A percentile compares a stretch with the other conserved stretches of the same genome.
These are phyloP conservation scores for Lithocarpus polystachyus DNA, from an alignment of 306 rosid species.

Conservation along the genomic window DNA sequence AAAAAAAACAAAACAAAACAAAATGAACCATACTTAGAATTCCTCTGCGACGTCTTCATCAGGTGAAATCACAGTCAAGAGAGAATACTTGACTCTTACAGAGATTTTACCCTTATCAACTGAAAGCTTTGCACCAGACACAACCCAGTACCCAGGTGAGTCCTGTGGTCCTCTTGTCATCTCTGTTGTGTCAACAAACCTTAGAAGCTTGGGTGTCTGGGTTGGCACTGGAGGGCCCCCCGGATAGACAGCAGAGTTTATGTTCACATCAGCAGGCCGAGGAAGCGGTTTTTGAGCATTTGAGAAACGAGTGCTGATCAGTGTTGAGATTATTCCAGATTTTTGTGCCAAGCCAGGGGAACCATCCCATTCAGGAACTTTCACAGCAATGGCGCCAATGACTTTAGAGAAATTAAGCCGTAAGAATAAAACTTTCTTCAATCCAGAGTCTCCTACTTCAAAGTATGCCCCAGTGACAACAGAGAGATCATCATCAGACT, in stretches of 20 bases:
- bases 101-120: constrained; percentile 82
- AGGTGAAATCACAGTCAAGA: constrained; percentile 52
- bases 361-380: constrained; percentile 57
- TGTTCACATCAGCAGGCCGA: constrained; percentile 56
- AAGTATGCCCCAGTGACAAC: constrained; percentile 82
- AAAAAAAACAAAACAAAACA: no score
- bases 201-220: constrained; percentile 67
- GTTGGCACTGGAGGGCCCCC: constrained; percentile 79
- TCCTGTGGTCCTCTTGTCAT: constrained; percentile 96
- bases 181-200: constrained; percentile 85
- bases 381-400: constrained; percentile 31
- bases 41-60: constrained; percentile 55
- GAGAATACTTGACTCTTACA: constrained; percentile 74
- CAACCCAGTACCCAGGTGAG: constrained; percentile 87
- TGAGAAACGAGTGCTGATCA: constrained; percentile 72
- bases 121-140: constrained; percentile 73
- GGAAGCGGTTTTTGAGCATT: constrained; percentile 61
- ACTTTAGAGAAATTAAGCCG: constrained; percentile 63
- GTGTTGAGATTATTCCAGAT: constrained; percentile 79
- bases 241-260: constrained; percentile 84
- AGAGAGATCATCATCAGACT: constrained; percentile 51
- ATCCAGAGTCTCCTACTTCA: constrained; percentile 60
- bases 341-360: constrained; percentile 70
- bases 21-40: neutral
- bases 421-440: constrained; percentile 66